Conservation (phyloP, 208 protist genomes). For the Trypanosoma scelopori region DNA sequence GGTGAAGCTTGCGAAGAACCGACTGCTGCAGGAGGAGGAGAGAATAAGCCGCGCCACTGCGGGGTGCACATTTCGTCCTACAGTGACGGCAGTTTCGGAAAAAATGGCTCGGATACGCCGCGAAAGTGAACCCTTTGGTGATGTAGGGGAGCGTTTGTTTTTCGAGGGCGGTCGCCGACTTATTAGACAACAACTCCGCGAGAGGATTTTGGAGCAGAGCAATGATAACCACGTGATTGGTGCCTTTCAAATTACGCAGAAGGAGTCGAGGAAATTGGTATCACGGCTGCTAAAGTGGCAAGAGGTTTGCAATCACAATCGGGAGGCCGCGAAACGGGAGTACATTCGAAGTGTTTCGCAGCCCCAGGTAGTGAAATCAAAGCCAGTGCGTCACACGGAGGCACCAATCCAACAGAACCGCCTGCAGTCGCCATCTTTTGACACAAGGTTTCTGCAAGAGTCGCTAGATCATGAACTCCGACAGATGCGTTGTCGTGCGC, state of each 20-base stretch:
- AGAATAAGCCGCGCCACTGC: slow-evolving; percentile 37
- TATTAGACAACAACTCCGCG: slow-evolving; percentile 76
- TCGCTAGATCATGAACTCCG: slow-evolving; percentile 38
- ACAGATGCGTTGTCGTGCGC: slow-evolving; percentile 60
- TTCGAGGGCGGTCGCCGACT: slow-evolving; percentile 68
- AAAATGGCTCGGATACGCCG: slow-evolving; percentile 34
- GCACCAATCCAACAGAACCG: neutral
- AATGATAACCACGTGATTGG: slow-evolving; percentile 44
- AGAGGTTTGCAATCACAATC: slow-evolving; percentile 32
- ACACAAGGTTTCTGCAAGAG: neutral
- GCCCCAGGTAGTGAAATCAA: neutral
- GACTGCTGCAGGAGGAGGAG: slow-evolving; percentile 30
- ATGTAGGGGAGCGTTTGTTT: slow-evolving; percentile 70
- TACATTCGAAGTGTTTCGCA: slow-evolving; percentile 20
- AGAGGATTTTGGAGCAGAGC: slow-evolving; percentile 35
- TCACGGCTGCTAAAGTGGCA: slow-evolving; percentile 60
- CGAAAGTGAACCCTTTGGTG: slow-evolving; percentile 47
- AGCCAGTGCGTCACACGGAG: neutral
- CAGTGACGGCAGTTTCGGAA: slow-evolving; percentile 36
- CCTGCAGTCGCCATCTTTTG: neutral
- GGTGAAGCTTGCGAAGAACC: slow-evolving; percentile 31
- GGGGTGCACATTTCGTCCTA: slow-evolving; percentile 62
- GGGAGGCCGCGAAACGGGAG: slow-evolving; percentile 31
- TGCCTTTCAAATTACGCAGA: slow-evolving; percentile 35
- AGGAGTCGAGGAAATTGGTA: slow-evolving; percentile 34